Conservation (phyloP, 345 rosid species). For the Geranium brycei region DNA sequence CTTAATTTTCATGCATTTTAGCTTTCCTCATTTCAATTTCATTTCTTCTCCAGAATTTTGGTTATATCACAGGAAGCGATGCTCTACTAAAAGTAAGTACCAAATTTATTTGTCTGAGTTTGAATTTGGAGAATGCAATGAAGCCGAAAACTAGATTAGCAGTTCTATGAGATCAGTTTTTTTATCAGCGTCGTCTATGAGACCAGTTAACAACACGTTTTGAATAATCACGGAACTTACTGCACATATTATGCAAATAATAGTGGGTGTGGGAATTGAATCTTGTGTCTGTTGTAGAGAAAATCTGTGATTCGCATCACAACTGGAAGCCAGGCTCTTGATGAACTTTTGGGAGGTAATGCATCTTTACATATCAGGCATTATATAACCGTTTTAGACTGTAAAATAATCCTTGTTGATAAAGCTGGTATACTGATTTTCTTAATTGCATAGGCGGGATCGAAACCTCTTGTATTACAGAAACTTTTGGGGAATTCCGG, state of each 20-base stretch:
- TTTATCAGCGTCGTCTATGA: no score
- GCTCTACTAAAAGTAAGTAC: constrained; percentile 66
- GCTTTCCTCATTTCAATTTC: neutral
- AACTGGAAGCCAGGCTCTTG: constrained; percentile 91
- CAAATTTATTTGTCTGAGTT: neutral
- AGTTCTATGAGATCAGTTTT: constrained; percentile 1
- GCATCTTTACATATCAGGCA: neutral
- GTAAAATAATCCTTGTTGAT: neutral
- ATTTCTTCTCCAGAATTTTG: constrained; percentile 43
- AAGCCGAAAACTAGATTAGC: neutral
- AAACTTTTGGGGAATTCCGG: constrained; percentile 95
- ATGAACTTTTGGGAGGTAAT: constrained; percentile 78
- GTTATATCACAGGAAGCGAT: constrained; percentile 86
- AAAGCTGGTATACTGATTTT: neutral
- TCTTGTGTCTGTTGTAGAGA: constrained; percentile 26
- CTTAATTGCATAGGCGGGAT: constrained; percentile 54
- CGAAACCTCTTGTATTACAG: constrained; percentile 66
- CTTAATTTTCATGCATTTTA: neutral
- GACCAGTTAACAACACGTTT: neutral
- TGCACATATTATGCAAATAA: neutral
- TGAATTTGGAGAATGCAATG: neutral
- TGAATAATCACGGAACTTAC: neutral
- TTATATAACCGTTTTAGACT: no score
- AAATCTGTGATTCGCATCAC: constrained; percentile 63
- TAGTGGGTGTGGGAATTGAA: neutral